Conservation (phyloP, 1,284 basidiomycete genomes). For the Cutaneotrichosporon sp. region DNA sequence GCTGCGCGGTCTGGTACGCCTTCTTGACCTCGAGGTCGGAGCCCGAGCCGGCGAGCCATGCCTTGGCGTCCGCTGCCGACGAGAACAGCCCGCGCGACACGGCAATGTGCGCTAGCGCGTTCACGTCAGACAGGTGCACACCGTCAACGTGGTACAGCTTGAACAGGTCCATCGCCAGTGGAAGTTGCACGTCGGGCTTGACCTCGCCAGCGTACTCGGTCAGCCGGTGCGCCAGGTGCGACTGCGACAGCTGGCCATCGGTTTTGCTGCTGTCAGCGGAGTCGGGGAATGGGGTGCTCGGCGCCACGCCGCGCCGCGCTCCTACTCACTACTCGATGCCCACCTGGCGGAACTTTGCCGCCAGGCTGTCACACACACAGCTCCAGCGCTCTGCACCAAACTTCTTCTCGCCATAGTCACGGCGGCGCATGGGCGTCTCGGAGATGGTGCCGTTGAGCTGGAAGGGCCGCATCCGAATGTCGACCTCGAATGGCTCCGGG, state of each 20-base stretch:
- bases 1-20: slow-evolving; percentile 33
- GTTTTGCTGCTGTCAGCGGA: slow-evolving; percentile 24
- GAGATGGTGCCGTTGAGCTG: slow-evolving; percentile 37
- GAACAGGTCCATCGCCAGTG: slow-evolving; percentile 36
- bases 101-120: slow-evolving; percentile 39
- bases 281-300: too few species aligned
- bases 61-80: slow-evolving; percentile 24
- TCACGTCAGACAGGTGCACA: slow-evolving; percentile 38
- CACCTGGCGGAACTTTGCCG: slow-evolving; percentile 35
- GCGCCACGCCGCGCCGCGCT: background rate
- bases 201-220: slow-evolving; percentile 31
- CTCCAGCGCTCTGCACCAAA: slow-evolving; percentile 43
- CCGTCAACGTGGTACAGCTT: slow-evolving; percentile 46
- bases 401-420: slow-evolving; percentile 33
- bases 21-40: slow-evolving; percentile 39
- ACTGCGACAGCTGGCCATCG: slow-evolving; percentile 40
- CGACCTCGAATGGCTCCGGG: slow-evolving; percentile 20
- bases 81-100: slow-evolving; percentile 44
- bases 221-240: slow-evolving; percentile 48
- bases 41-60: slow-evolving; percentile 34
- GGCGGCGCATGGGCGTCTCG: slow-evolving; percentile 27
- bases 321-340: slow-evolving; percentile 41
- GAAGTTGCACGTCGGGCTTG: slow-evolving; percentile 40
- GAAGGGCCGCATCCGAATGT: slow-evolving; percentile 44
- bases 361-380: slow-evolving; percentile 31